phyloP scores from a whole-genome alignment of 2,329 filamentous ascomycete species.

The Moelleriella libera region DNA sequence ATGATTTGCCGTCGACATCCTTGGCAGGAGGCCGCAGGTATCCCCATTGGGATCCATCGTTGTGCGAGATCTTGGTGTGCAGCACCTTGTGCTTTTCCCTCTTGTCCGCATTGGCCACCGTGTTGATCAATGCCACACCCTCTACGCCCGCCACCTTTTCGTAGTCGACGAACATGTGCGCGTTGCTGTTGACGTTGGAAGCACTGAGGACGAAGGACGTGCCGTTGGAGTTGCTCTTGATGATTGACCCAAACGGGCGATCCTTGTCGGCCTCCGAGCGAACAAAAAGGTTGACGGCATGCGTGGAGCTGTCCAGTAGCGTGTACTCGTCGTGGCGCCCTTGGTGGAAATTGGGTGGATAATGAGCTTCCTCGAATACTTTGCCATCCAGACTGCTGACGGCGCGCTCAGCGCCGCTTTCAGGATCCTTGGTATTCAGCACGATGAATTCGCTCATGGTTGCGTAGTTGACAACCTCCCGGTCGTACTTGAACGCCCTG shows the following conservation, averaged over 20 bases:
- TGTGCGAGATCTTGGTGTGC: conserved; percentile 88
- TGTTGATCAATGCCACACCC: conserved; percentile 77
- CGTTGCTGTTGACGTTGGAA: conserved; percentile 67
- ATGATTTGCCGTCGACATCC: conserved; percentile 58
- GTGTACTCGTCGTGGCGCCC: conserved; percentile 75
- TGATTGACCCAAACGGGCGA: conserved; percentile 66
- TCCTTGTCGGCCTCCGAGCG: conserved; percentile 54
- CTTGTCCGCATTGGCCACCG: conserved; percentile 56
- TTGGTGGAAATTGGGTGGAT: conserved; percentile 74
- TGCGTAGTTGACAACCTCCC: conserved; percentile 64
- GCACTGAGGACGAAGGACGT: conserved; percentile 86
- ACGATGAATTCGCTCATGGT: conserved; percentile 97
- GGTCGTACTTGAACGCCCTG: conserved; percentile 30
- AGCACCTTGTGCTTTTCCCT: conserved; percentile 74
- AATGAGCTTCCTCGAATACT: conserved; percentile 68
- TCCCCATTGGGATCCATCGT: conserved; percentile 82
- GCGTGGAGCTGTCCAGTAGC: conserved; percentile 85
- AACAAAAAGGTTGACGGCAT: conserved; percentile 89
- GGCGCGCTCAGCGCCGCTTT: conserved; percentile 56
- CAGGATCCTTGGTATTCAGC: conserved; percentile 60
- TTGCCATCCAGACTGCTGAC: conserved; percentile 76
- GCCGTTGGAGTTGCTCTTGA: conserved; percentile 98
- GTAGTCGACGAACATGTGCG: conserved; percentile 73
- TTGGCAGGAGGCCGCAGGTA: conserved; percentile 58
- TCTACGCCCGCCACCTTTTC: conserved; percentile 91